Percentiles rank a stretch among this genome's conserved stretches.
These are phyloP conservation scores for Ceratobasidium papillatum DNA, from an alignment of 1,284 basidiomycete species.

Conservation along the genomic window DNA sequence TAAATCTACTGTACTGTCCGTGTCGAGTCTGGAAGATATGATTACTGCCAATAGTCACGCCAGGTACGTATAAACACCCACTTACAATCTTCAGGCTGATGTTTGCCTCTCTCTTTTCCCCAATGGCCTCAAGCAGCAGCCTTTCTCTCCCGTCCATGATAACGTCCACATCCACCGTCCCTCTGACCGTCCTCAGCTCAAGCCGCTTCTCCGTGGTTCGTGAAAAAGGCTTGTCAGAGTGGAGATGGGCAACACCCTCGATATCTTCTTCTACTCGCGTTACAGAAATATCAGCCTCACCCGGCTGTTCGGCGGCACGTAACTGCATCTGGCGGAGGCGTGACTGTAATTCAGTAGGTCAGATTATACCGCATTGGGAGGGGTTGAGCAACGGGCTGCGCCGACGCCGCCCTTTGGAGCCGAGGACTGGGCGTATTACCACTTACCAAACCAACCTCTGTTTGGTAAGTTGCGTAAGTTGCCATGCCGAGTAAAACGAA, in stretches of 20 bases:
- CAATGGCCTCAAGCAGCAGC: conserved; percentile 24
- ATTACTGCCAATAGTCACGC: not conserved
- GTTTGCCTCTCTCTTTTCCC: conserved; percentile 28
- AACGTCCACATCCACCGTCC: conserved; percentile 26
- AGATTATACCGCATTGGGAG: not conserved
- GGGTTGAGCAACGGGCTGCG: conserved; percentile 7
- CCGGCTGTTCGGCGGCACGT: conserved; percentile 35
- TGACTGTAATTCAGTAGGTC: conserved; percentile 1
- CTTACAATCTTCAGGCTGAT: conserved; percentile 28
- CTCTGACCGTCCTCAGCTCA: conserved; percentile 14
- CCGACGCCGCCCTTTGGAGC: conserved; percentile 26
- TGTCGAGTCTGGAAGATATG: conserved; percentile 8
- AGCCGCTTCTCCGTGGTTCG: conserved; percentile 15
- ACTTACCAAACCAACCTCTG: conserved; percentile 33
- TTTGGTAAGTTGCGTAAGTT: conserved; percentile 28
- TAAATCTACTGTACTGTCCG: conserved; percentile 17
- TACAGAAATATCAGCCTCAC: conserved; percentile 26
- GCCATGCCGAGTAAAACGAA: conserved; percentile 2
- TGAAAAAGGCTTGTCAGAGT: conserved; percentile 32
- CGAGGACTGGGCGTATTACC: not conserved
- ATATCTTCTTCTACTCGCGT: conserved; percentile 20
- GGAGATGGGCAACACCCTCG: conserved; percentile 29
- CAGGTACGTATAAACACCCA: not conserved
- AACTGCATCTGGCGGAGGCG: conserved; percentile 30
- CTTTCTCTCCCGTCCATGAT: conserved; percentile 31